Evolutionary conservation across 73 alveolate species (phyloP).

Genomic region (Tetrahymena malaccensis): DNA sequence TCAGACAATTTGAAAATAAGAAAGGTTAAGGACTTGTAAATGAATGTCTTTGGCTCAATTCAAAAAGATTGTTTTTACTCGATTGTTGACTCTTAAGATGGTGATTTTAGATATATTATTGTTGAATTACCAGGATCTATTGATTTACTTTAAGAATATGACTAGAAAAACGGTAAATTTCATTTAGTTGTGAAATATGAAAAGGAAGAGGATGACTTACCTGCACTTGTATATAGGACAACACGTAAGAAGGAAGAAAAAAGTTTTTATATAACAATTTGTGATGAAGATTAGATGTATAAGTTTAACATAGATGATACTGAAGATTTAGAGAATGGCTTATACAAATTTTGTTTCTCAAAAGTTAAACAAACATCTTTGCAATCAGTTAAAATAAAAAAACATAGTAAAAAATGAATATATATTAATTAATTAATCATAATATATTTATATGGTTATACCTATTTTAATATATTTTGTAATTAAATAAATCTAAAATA

Average conservation of each 20-base stretch:
- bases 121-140: not conserved
- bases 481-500: too few relatives aligned
- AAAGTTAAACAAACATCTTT: not conserved
- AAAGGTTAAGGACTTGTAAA: not conserved
- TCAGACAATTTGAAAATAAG: not conserved
- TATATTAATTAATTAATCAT: too few relatives aligned
- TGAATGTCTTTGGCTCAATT: not conserved
- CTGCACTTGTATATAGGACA: not conserved
- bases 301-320: not conserved
- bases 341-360: not conserved
- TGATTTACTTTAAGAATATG: not conserved
- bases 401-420: not conserved
- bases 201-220: not conserved
- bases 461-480: too few relatives aligned
- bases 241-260: not conserved
- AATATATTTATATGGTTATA: too few relatives aligned
- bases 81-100: not conserved
- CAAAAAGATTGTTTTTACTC: not conserved
- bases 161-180: not conserved
- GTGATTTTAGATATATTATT: not conserved
- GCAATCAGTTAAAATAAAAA: not conserved
- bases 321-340: not conserved
- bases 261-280: not conserved
- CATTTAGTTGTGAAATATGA: not conserved
- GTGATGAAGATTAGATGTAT: not conserved